phyloP scores from a whole-genome alignment of 352 stramenopile species.

The Phytophthora niederhauseri region DNA sequence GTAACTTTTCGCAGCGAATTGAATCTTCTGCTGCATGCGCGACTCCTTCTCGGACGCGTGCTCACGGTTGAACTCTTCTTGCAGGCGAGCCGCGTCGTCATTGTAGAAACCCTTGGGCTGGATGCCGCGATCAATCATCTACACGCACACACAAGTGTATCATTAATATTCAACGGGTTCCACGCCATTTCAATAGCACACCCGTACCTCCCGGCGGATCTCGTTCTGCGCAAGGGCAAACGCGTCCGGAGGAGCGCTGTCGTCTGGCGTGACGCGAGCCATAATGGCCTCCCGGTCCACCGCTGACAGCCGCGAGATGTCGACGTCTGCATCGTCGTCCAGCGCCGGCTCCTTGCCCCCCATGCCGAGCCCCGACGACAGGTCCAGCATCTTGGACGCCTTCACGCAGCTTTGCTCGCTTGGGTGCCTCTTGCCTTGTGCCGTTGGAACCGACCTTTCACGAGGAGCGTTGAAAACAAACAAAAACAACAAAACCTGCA shows the following conservation, averaged over 20 bases:
- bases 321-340: constrained; percentile 76
- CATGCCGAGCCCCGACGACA: constrained; percentile 44
- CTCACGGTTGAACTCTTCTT: constrained; percentile 82
- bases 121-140: constrained; percentile 86
- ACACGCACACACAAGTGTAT: constrained; percentile 3
- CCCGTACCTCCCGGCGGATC: constrained; percentile 75
- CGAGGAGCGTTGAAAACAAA: neutral
- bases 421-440: constrained; percentile 2
- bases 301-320: constrained; percentile 59
- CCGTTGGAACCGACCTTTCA: constrained; percentile 23
- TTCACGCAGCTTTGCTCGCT: constrained; percentile 2
- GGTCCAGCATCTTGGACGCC: constrained; percentile 36
- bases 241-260: constrained; percentile 66
- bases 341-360: constrained; percentile 49
- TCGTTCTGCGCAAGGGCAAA: constrained; percentile 83
- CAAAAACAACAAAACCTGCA: constrained; percentile 15
- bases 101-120: constrained; percentile 89
- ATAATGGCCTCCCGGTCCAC: constrained; percentile 76
- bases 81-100: constrained; percentile 77
- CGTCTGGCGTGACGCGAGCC: constrained; percentile 65
- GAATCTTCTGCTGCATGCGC: constrained; percentile 68
- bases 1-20: constrained; percentile 78
- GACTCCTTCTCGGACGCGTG: constrained; percentile 68
- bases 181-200: neutral
- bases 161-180: neutral